These are phyloP conservation scores for Mortierella sp. DNA, from an alignment of 371 early-diverging fungal species.

Conservation along the genomic window DNA sequence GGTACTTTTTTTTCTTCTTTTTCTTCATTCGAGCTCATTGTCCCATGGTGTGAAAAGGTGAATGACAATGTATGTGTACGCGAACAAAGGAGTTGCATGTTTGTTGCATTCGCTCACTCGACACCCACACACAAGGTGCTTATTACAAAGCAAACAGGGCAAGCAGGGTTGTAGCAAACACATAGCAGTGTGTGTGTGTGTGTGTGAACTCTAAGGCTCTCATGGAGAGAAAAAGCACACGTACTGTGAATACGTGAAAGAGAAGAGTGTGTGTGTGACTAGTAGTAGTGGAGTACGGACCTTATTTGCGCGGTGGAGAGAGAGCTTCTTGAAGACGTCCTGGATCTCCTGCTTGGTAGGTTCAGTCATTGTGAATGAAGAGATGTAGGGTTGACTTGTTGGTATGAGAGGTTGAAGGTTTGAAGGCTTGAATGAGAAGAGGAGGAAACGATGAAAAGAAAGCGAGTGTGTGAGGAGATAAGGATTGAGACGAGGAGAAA, in stretches of 20 bases:
- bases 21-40: background rate
- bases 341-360: slow-evolving; percentile 84
- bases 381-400: background rate
- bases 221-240: background rate
- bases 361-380: slow-evolving; percentile 62
- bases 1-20: background rate
- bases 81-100: background rate
- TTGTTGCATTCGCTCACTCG: background rate
- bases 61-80: background rate
- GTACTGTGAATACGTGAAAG: too few species aligned
- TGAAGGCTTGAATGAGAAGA: background rate
- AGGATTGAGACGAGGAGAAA: background rate
- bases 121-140: background rate
- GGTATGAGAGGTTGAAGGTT: background rate
- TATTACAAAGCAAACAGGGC: background rate
- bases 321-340: slow-evolving; percentile 85
- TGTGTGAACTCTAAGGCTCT: background rate
- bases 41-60: background rate
- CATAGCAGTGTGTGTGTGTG: background rate
- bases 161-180: background rate
- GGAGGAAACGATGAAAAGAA: background rate
- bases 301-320: slow-evolving; percentile 85
- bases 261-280: background rate
- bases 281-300: slow-evolving; percentile 57
- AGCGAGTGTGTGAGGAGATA: background rate